A percentile compares a stretch with the other conserved stretches of the same genome.
Conservation (phyloP, 306 rosid species). For the Vigna unguiculata region DNA sequence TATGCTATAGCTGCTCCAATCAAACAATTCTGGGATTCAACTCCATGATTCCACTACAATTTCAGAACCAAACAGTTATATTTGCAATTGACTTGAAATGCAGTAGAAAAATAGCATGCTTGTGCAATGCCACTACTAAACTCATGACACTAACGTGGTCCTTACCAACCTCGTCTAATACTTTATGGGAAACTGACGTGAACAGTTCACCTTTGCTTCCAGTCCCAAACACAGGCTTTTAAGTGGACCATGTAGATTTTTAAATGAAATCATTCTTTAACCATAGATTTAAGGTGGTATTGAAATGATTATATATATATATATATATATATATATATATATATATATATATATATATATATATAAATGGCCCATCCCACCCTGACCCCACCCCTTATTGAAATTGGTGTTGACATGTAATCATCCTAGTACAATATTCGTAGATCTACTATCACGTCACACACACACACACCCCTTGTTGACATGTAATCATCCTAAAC, state of each 20-base stretch:
- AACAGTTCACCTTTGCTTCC: neutral
- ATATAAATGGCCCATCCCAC: neutral
- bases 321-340: too few species aligned
- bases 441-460: too few species aligned
- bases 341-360: too few species aligned
- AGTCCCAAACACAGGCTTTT: neutral
- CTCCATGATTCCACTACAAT: too few species aligned
- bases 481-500: too few species aligned
- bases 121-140: neutral
- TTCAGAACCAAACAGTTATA: neutral
- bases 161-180: constrained; percentile 24
- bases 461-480: too few species aligned
- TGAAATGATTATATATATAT: neutral
- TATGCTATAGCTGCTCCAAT: neutral
- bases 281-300: neutral
- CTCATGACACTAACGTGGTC: neutral
- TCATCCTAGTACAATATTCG: too few species aligned
- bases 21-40: neutral
- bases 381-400: neutral
- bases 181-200: neutral
- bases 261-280: constrained; percentile 14
- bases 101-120: neutral
- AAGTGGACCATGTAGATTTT: neutral
- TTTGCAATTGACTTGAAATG: neutral
- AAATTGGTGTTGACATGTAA: too few species aligned